Base-by-base conservation (phyloP, 192 early-diverging fungal species). In the Obelidium mucronatum region DNA sequence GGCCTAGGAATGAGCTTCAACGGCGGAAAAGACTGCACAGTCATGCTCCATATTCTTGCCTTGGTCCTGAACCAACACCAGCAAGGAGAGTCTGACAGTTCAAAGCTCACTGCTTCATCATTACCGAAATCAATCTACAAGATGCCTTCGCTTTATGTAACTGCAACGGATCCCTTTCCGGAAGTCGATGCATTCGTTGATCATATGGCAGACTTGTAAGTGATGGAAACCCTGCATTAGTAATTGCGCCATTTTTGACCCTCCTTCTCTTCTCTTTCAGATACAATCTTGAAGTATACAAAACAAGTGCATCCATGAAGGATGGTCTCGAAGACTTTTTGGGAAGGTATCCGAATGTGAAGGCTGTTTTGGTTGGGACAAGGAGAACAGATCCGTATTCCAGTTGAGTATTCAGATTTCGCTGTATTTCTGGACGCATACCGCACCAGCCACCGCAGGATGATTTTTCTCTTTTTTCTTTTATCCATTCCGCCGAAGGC, bases 21-120 rank as follows among this genome's bases (percentile, higher is more conserved):
- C 77, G 97, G 97, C 8, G 97, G 97, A 22, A 98, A 98, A 80
- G 97, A 98, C 79, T 97, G 97, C 82, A 97, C 96, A 1, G 94
- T 96, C 13, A 81, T 98, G 51, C 84, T 98, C 51, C 92, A 95
- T 76, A 76, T 97, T 34, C 87, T 92, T 31, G 82, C 87, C 3
- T 91, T 92, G 22, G 94, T 91, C 1, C 79, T 92, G 35, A 78
- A 84, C 76, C 81, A 70, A 34, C 59, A 80, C 52, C 35, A 24
- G 31, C 44, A 40, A 15, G 59, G 73, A 64, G 61, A 42, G 15
- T n/a, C 26, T 36, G 40, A n/a, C 48, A 55, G 33, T 22, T 19
- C 48, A 30, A 11, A 34, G 17, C 19, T 37, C 58, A 60, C 26
- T 26, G 63, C 63, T 35, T 65, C 56, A 8, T 8, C 26, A 8